A percentile compares a stretch with the other conserved stretches of the same genome.
Evolutionary conservation across 2,329 filamentous ascomycete genomes (phyloP).

Genomic region (Colletotrichum orchidophilum): DNA sequence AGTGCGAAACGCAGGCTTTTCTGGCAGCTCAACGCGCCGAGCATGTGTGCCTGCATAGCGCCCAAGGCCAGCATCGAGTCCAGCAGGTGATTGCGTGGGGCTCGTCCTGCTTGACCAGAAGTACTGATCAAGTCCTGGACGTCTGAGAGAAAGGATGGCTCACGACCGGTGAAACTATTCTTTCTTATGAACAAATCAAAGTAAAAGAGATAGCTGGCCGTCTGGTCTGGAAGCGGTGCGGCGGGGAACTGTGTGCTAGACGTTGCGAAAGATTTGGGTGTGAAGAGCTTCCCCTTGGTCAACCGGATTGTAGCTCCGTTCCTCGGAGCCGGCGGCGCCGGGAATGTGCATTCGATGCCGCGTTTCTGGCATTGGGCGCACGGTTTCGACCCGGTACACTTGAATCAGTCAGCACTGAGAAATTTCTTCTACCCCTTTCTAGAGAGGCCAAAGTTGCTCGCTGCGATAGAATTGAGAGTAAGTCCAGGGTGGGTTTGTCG

Average conservation of each 20-base stretch:
- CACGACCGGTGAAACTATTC: conserved; percentile 41
- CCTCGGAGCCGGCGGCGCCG: neutral
- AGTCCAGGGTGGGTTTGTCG: neutral
- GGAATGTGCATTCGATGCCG: conserved; percentile 38
- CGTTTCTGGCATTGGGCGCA: conserved; percentile 43
- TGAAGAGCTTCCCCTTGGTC: conserved; percentile 31
- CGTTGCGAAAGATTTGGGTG: conserved; percentile 1
- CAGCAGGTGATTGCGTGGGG: conserved; percentile 33
- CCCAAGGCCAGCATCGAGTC: conserved; percentile 44
- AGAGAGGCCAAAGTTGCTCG: neutral
- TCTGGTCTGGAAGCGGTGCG: conserved; percentile 32
- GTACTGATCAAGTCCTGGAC: conserved; percentile 35
- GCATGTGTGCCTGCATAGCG: conserved; percentile 40
- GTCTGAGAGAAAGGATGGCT: conserved; percentile 32
- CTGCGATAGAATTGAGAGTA: neutral
- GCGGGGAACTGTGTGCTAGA: neutral
- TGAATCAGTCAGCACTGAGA: neutral
- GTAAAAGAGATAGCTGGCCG: conserved; percentile 37
- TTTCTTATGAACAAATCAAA: conserved; percentile 41
- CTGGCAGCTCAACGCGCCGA: neutral
- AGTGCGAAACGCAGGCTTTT: conserved; percentile 34
- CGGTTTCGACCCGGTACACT: conserved; percentile 46
- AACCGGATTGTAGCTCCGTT: conserved; percentile 37
- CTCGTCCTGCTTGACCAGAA: conserved; percentile 14
- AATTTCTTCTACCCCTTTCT: too few species aligned